These are phyloP conservation scores for Xylaria venustula DNA, from an alignment of 495 filamentous ascomycete genomes.

Conservation along the genomic window DNA sequence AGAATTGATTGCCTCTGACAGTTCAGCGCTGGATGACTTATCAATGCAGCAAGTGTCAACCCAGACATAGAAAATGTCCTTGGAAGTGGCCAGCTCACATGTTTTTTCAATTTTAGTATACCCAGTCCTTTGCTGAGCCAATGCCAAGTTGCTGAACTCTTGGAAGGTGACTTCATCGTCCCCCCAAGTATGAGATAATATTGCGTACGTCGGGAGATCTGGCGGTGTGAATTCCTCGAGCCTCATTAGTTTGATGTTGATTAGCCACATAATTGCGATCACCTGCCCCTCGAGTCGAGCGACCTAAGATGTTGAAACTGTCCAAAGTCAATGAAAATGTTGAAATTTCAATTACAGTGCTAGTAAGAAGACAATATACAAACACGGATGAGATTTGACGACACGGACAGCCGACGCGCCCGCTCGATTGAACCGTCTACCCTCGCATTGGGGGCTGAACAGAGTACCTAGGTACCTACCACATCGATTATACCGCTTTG, in stretches of 20 bases:
- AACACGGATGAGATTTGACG: too few species aligned
- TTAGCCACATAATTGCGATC: not conserved
- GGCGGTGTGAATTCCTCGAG: too few species aligned
- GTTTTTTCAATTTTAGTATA: not conserved
- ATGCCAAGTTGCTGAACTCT: not conserved
- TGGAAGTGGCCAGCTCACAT: not conserved
- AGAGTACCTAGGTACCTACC: too few species aligned
- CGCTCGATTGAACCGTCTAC: too few species aligned
- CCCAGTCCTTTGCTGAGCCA: not conserved
- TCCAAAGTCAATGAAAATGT: too few species aligned
- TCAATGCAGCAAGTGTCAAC: slow-evolving; percentile 22
- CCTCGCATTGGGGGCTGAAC: too few species aligned
- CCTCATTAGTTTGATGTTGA: not conserved
- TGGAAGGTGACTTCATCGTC: slow-evolving; percentile 15
- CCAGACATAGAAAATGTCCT: not conserved
- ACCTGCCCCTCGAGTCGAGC: too few species aligned
- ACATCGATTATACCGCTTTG: too few species aligned
- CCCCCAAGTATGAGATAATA: slow-evolving; percentile 6
- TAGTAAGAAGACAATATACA: too few species aligned
- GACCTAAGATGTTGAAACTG: too few species aligned
- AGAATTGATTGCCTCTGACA: slow-evolving; percentile 46
- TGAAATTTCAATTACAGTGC: too few species aligned
- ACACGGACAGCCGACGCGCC: too few species aligned
- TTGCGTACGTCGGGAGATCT: slow-evolving; percentile 7
- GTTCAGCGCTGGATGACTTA: slow-evolving; percentile 43